Conservation (phyloP, 2,329 filamentous ascomycete species). For the Aspergillus fumigatiaffinis region DNA sequence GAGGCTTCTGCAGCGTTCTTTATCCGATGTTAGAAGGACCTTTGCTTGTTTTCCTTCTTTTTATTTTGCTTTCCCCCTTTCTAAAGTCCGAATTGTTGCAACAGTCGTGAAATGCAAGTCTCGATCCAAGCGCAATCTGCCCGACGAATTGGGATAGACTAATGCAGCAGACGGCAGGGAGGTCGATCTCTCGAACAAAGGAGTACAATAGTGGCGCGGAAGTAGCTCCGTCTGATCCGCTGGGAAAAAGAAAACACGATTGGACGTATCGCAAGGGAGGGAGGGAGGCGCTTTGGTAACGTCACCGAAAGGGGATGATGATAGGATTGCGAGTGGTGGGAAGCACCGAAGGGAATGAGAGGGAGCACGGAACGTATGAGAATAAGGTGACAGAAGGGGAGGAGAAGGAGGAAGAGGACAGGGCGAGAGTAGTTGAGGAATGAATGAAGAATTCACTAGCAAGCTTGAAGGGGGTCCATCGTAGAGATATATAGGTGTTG, state of each 20-base stretch:
- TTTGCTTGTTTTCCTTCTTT: constrained; percentile 1
- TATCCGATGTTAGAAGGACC: neutral
- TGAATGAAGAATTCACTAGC: constrained; percentile 23
- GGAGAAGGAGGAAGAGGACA: constrained; percentile 7
- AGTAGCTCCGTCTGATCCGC: constrained; percentile 19
- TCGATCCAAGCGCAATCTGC: constrained; percentile 15
- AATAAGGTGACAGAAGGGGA: constrained; percentile 8
- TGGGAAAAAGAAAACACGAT: constrained; percentile 10
- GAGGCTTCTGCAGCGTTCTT: constrained; percentile 5
- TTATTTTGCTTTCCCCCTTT: constrained; percentile 5
- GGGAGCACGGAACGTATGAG: constrained; percentile 10
- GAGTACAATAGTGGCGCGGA: constrained; percentile 17
- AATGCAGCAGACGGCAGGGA: constrained; percentile 31
- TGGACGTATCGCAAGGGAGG: constrained; percentile 23
- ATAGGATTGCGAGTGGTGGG: neutral
- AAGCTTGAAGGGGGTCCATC: constrained; percentile 26
- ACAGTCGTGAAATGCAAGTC: constrained; percentile 12
- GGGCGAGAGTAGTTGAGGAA: constrained; percentile 17
- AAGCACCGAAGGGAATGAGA: constrained; percentile 7
- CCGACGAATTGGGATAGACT: constrained; percentile 19
- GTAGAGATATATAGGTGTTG: constrained; percentile 30
- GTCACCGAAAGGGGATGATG: constrained; percentile 10
- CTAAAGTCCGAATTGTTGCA: constrained; percentile 5
- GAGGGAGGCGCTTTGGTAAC: constrained; percentile 14
- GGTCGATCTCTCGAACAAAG: constrained; percentile 29